Base-by-base conservation (phyloP, 1,284 basidiomycete genomes). In the Anthracocystis setariae region DNA sequence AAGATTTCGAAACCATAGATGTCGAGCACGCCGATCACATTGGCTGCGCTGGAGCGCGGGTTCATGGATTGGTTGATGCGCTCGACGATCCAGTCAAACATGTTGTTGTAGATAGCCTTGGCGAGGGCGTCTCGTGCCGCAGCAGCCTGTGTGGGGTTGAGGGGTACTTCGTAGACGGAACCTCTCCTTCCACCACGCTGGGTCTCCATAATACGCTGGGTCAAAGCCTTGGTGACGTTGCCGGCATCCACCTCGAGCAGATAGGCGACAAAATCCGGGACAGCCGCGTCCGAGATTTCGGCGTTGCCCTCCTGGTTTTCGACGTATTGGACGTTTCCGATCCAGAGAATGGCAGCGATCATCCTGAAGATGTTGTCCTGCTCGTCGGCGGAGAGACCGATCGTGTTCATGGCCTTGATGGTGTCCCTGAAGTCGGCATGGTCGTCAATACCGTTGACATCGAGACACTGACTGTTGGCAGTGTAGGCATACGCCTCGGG, bases 11-110 rank as follows among this genome's bases (percentile, higher is more conserved):
- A 98, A 8, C 94, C 74, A 76, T 74, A 81, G 65, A 98, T 98
- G 85, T 98, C 95, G 81, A 99, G 85, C 67, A 99, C 97, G 52
- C 96, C 96, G 69, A 99, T 93, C 55, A 98, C 87, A 66, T 94
- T 92, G n/a, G 90, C 86, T 43, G 89, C 86, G 20, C 70, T 57
- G 15, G 53, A 42, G 38, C 91, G 88, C 17, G 94, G 88, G 81
- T 94, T 94, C 93, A 99, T 96, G 5, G 94, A 97, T 21, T 92
- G 85, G 82, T 99, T 99, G 82, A 99, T 89, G 60, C 94, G 89
- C 21, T 92, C 91, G 33, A 99, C 96, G 77, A 99, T 98, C 96
- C 96, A 99, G 81, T 99, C 95, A 83, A 99, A 99, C 20, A 98
- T 86, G 84, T 98, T 98, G 86, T 96, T 98, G 85, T 98, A 98